Evolutionary conservation across 225 moss, liverwort and hornwort genomes (phyloP).

Genomic region (Marchantia polymorpha): DNA sequence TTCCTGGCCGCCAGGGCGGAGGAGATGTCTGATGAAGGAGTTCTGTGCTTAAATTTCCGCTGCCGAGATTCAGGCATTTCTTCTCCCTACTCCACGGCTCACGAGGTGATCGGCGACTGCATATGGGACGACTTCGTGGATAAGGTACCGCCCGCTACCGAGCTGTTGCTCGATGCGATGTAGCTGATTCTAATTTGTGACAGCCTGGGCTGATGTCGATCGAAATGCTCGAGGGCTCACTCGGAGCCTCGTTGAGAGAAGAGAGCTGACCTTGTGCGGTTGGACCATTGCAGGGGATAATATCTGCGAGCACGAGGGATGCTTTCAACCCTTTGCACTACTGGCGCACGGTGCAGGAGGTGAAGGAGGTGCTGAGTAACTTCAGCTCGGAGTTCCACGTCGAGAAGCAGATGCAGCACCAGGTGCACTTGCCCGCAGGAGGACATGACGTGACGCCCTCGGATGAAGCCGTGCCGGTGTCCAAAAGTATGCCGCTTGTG

Average conservation of each 20-base stretch:
- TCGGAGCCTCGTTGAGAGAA: background rate
- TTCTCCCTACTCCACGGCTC: slow-evolving; percentile 15
- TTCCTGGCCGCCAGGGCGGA: slow-evolving; percentile 57
- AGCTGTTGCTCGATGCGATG: background rate
- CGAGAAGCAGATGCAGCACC: background rate
- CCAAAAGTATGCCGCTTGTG: background rate
- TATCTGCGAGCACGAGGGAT: slow-evolving; percentile 11
- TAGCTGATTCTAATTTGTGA: too few species aligned
- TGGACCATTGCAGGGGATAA: slow-evolving; percentile 12
- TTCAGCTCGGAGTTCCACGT: slow-evolving; percentile 10
- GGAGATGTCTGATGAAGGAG: slow-evolving; percentile 50
- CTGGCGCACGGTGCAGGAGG: slow-evolving; percentile 13
- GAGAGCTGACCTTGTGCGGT: background rate
- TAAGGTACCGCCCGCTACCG: background rate
- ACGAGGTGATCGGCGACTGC: slow-evolving; percentile 10
- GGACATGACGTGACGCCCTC: too few species aligned
- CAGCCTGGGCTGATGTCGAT: background rate
- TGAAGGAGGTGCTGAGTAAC: slow-evolving; percentile 5
- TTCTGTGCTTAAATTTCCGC: slow-evolving; percentile 15
- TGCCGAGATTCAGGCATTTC: slow-evolving; percentile 8
- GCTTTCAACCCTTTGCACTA: slow-evolving; percentile 16
- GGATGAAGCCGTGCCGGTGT: background rate
- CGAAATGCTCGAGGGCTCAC: background rate
- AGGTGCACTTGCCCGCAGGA: slow-evolving; percentile 9
- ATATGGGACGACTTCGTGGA: slow-evolving; percentile 21